Base-by-base conservation (phyloP, 345 rosid genomes). In the Ricinus communis region DNA sequence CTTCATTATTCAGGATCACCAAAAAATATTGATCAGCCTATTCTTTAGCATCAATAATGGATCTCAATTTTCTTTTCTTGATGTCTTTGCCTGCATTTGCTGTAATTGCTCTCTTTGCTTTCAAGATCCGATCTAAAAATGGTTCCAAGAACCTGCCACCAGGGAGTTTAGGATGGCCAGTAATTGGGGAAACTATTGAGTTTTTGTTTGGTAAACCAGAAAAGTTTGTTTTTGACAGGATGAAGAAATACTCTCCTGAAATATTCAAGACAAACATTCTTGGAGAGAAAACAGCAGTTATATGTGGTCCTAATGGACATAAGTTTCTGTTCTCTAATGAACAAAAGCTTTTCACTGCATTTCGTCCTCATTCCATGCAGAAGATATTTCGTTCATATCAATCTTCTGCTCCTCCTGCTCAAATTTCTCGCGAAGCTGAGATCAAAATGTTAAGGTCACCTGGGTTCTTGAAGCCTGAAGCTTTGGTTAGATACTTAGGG, bases 111-210 rank as follows among this genome's bases (percentile, higher is more conserved):
- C 21, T 69, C 51, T 52, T 63, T n/a, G 14, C 50, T 6, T 4
- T 46, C 5, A 22, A 45, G 58, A 21, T 18, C 51, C 52, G n/a
- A 40, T 63, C n/a, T 5, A 58, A 16, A 7, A 15, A 21, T 11
- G 27, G 22, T n/a, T 15, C 45, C 50, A 65, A 70, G 57, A 76
- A 77, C 40, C 85, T 86, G n/a, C 90, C 90, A 2, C 90, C 90
- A 5, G 90, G 90, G 8, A 84, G 82, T 82, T 68, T 81, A 7
- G 90, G 90, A n/a, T 86, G 86, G 86, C 87, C 90, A 5, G 4
- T 84, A 18, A 41, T 86, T 0, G 87, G 90, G 0, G 87, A 86
- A 72, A 78, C 86, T 0, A 0, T 86, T 1, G 78, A 75, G 19
- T 86, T 86, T 73, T 56, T 82, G 70, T 84, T 76, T 62, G 86